phyloP scores from a whole-genome alignment of 257 asterid species.

The Salvia miltiorrhiza region DNA sequence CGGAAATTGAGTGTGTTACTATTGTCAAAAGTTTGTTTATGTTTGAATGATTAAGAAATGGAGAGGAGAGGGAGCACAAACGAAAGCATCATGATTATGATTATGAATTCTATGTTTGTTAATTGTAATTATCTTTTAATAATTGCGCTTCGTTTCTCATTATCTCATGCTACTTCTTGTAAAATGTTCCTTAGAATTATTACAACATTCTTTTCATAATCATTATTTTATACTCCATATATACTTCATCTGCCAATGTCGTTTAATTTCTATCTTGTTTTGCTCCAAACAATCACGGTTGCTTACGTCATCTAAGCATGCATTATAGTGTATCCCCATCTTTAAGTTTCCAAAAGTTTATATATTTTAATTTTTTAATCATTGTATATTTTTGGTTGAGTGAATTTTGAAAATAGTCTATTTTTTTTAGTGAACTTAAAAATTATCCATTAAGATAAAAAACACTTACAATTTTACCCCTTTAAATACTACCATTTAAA shows the following conservation, averaged over 20 bases:
- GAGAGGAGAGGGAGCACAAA: slow-evolving; percentile 27
- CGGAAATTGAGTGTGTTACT: slow-evolving; percentile 5
- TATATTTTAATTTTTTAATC: neutral
- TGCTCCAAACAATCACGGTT: slow-evolving; percentile 8
- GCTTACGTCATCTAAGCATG: slow-evolving; percentile 30
- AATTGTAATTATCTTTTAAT: neutral
- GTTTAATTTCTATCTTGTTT: neutral
- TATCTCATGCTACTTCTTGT: slow-evolving; percentile 4
- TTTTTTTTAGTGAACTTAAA: no score
- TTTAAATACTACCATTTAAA: no score
- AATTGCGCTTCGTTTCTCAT: neutral
- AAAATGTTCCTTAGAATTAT: slow-evolving; percentile 14
- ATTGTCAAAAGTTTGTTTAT: neutral
- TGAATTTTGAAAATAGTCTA: no score
- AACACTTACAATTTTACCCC: no score
- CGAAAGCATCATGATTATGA: slow-evolving; percentile 37
- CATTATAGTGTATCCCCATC: slow-evolving; percentile 17
- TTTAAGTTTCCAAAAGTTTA: neutral
- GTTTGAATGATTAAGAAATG: slow-evolving; percentile 22
- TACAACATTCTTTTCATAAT: neutral
- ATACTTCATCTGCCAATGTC: slow-evolving; percentile 1
- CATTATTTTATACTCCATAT: neutral
- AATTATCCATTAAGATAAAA: no score
- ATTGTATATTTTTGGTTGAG: neutral
- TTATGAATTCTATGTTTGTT: slow-evolving; percentile 33